Evolutionary conservation across 1,284 basidiomycete genomes (phyloP).

Genomic region (Vanrija sp.): DNA sequence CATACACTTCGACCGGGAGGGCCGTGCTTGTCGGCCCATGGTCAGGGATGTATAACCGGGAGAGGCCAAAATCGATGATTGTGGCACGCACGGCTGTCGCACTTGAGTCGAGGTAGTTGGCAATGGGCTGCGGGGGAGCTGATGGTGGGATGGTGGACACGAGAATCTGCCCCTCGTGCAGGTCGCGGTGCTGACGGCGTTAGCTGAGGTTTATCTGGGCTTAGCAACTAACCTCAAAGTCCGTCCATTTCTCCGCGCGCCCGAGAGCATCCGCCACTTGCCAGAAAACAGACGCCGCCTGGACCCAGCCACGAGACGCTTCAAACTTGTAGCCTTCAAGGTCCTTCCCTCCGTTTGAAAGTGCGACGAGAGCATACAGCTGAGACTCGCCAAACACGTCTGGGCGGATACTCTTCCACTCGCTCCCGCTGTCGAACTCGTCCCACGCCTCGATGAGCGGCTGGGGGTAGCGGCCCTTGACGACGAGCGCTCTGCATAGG

Average conservation of each 20-base stretch:
- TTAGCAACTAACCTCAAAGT: slow-evolving; percentile 70
- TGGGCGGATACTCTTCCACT: slow-evolving; percentile 84
- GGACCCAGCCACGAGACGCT: slow-evolving; percentile 64
- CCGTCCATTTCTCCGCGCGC: slow-evolving; percentile 68
- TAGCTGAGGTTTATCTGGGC: not conserved
- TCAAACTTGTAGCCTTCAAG: slow-evolving; percentile 74
- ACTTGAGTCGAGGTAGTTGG: slow-evolving; percentile 40
- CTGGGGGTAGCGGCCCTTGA: slow-evolving; percentile 77
- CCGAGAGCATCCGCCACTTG: slow-evolving; percentile 75
- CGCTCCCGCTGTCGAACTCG: slow-evolving; percentile 64
- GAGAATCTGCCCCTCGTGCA: slow-evolving; percentile 97
- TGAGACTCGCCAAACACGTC: slow-evolving; percentile 71
- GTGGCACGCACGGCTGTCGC: slow-evolving; percentile 65
- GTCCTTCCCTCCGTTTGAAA: slow-evolving; percentile 84
- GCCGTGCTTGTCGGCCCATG: slow-evolving; percentile 14
- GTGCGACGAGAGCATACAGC: slow-evolving; percentile 78
- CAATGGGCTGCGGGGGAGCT: slow-evolving; percentile 23
- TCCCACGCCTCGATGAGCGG: slow-evolving; percentile 81
- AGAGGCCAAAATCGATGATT: slow-evolving; percentile 90
- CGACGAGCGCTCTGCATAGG: slow-evolving; percentile 63
- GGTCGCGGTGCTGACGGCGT: slow-evolving; percentile 75
- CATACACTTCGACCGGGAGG: slow-evolving; percentile 75
- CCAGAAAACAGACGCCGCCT: slow-evolving; percentile 86
- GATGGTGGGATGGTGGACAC: slow-evolving; percentile 47
- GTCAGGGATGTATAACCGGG: slow-evolving; percentile 60